Evolutionary conservation across 2,329 filamentous ascomycete species (phyloP).

Genomic region (Phaeosphaeriaceae sp.): DNA sequence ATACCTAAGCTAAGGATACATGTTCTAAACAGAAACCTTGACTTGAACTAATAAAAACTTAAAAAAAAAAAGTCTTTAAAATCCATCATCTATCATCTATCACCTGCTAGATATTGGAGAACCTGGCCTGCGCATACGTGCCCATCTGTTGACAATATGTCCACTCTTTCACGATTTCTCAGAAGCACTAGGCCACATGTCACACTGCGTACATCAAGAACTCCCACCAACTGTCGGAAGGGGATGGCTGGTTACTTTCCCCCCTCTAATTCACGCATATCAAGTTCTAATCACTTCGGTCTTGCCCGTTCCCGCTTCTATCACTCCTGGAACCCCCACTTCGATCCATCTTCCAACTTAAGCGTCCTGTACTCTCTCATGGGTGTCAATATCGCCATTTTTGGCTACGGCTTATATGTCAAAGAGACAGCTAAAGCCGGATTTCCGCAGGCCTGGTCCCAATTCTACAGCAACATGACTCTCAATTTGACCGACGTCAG

Average conservation of each 20-base stretch:
- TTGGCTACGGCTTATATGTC: slow-evolving; percentile 46
- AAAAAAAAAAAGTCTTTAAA: too few relatives aligned
- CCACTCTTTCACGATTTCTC: slow-evolving; percentile 17
- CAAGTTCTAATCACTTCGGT: slow-evolving; percentile 3
- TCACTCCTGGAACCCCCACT: slow-evolving; percentile 9
- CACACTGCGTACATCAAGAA: not conserved
- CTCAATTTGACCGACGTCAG: slow-evolving; percentile 35
- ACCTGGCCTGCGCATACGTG: too few relatives aligned
- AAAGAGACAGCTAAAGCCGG: slow-evolving; percentile 29
- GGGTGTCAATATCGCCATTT: slow-evolving; percentile 51
- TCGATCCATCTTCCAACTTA: slow-evolving; percentile 17
- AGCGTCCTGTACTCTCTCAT: slow-evolving; percentile 46
- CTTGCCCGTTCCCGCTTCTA: slow-evolving; percentile 11
- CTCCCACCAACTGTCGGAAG: slow-evolving; percentile 3
- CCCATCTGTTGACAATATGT: slow-evolving; percentile 8
- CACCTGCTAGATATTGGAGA: too few relatives aligned
- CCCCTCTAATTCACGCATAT: slow-evolving; percentile 10
- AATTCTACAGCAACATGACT: slow-evolving; percentile 41
- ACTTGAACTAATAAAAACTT: too few relatives aligned
- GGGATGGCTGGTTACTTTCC: slow-evolving; percentile 24
- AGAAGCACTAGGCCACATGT: slow-evolving; percentile 14
- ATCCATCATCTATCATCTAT: too few relatives aligned
- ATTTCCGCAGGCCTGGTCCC: slow-evolving; percentile 11
- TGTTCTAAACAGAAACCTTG: too few relatives aligned
- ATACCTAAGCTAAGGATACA: too few relatives aligned